phyloP scores from a whole-genome alignment of 23 red algal genomes.

The Gracilaria domingensis region DNA sequence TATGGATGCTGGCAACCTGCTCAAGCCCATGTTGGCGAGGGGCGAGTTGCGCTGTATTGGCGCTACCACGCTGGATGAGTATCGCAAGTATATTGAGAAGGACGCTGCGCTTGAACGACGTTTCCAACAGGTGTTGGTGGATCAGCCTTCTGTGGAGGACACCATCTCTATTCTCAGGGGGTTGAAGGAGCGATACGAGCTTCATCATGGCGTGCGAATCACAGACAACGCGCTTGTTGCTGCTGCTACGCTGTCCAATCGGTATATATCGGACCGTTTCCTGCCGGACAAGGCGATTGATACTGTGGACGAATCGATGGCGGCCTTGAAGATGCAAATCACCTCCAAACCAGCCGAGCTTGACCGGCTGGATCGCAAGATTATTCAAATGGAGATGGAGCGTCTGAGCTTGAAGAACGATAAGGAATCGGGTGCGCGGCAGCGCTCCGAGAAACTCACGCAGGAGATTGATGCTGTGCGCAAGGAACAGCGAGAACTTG shows the following conservation, averaged over 20 bases:
- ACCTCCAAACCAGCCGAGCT: constrained; percentile 95
- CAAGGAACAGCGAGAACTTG: constrained; percentile 79
- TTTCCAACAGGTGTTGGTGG: constrained; percentile 96
- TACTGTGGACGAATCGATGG: constrained; percentile 95
- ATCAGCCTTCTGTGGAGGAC: constrained; percentile 93
- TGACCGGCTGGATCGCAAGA: constrained; percentile 85
- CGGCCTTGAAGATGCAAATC: constrained; percentile 97
- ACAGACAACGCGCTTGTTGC: constrained; percentile 92
- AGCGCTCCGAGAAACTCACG: constrained; percentile 66
- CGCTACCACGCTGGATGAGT: constrained; percentile 98
- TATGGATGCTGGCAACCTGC: constrained; percentile 98
- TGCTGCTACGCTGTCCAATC: constrained; percentile 88
- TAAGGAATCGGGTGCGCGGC: constrained; percentile 48
- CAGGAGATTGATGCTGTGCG: constrained; percentile 78
- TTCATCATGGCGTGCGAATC: constrained; percentile 98
- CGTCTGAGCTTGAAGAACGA: constrained; percentile 92
- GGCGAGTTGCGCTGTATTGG: constrained; percentile 99
- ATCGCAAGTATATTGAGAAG: constrained; percentile 99
- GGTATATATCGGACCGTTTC: constrained; percentile 98
- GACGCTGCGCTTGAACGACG: constrained; percentile 97
- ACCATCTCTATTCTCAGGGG: constrained; percentile 96
- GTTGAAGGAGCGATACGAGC: constrained; percentile 96
- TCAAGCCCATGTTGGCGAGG: constrained; percentile 98
- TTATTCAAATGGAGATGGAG: constrained; percentile 99
- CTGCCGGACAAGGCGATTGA: constrained; percentile 99